These are phyloP conservation scores for Flaveria linearis DNA, from an alignment of 129 eudicot species.

Conservation along the genomic window DNA sequence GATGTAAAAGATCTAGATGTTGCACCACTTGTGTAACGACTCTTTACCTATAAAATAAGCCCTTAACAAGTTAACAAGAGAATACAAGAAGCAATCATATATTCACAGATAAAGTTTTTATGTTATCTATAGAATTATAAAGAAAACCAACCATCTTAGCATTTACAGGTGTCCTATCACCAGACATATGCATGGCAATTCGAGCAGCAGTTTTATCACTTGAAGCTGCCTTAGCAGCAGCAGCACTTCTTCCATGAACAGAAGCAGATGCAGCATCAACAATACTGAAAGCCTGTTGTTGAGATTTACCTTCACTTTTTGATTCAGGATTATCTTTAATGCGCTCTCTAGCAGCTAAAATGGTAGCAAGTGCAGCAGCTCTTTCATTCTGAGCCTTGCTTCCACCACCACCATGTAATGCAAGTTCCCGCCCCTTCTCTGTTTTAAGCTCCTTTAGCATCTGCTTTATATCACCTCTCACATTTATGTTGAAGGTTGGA, in stretches of 20 bases:
- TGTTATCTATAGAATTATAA: neutral
- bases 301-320: conserved; percentile 47
- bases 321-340: conserved; percentile 67
- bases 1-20: conserved; percentile 96
- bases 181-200: conserved; percentile 96
- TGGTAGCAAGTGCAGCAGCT: conserved; percentile 83
- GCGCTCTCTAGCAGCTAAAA: conserved; percentile 91
- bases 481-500: conserved; percentile 82
- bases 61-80: neutral
- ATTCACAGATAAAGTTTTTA: neutral
- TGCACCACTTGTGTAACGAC: conserved; percentile 94
- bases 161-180: conserved; percentile 87
- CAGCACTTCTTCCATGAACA: conserved; percentile 98
- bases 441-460: conserved; percentile 97
- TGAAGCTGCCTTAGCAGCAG: conserved; percentile 81
- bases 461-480: conserved; percentile 80
- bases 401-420: conserved; percentile 96
- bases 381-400: conserved; percentile 86
- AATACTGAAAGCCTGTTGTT: conserved; percentile 56
- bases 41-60: conserved; percentile 60
- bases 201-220: conserved; percentile 95
- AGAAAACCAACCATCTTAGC: conserved; percentile 74
- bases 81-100: neutral
- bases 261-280: conserved; percentile 99
- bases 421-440: conserved; percentile 81